Evolutionary conservation across 2,329 filamentous ascomycete species (phyloP), one percentile per base, ranked within the genome.

Genomic region (Dendrostoma leiphaemia): DNA sequence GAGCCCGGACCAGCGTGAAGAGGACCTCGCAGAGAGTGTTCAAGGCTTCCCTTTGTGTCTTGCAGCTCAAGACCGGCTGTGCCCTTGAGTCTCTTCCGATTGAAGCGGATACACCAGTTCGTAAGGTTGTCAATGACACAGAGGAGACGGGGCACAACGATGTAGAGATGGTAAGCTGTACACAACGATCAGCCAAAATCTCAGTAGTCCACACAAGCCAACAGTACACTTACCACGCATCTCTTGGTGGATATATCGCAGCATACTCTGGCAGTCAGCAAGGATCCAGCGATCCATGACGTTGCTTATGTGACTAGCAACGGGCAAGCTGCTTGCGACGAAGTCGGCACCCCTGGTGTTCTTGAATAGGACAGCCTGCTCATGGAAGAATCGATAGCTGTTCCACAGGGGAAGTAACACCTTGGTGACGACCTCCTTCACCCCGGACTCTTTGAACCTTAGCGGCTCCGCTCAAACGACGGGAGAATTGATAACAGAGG

Each of bases 81-180:
- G 40, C 91, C 92, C 83, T 96, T 96, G 61, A 96, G 78, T 50
- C 91, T 85, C 70, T 89, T 89, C 50, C 92, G 83, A 76, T 96
- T 96, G 77, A 96, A 95, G 58, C 91, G 83, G 69, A 96, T 97
- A 73, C 96, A 96, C 92, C 91, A 96, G 72, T 97, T 97, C n/a
- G 92, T 96, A 3, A 89, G 91, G 72, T 95, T 91, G 66, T 97
- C 93, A 61, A 97, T 95, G 64, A 96, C 81, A 53, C 81, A 81
- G 17, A 96, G 80, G 54, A 97, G 75, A 59, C 89, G 82, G 7
- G 92, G 92, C 43, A 96, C 91, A 38, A 97, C 92, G 1, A 92
- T 97, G 71, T 96, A 97, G 28, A 91, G 74, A 37, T 88, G 86
- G 68, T 91, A 91, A 6, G 75, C 85, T 78, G 51, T 6, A 40